Conservation (phyloP, 2,329 filamentous ascomycete species). For the Fusarium neocosmosporiellum region DNA sequence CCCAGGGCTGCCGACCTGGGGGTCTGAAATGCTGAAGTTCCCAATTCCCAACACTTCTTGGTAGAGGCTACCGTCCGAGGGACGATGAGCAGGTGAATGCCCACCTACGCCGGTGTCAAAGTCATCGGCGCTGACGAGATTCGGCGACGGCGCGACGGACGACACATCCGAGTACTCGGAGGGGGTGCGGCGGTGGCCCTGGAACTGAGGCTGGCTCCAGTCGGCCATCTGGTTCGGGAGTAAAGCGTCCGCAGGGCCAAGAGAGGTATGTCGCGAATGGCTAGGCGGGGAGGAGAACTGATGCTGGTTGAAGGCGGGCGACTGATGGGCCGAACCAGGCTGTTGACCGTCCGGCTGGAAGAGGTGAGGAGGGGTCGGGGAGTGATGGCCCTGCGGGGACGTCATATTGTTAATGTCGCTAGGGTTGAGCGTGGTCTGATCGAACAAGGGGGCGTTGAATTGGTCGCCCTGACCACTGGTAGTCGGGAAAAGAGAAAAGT, state of each 20-base stretch:
- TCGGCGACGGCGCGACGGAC: conserved; percentile 86
- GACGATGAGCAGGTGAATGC: conserved; percentile 82
- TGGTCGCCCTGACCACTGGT: conserved; percentile 64
- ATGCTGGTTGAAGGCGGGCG: conserved; percentile 67
- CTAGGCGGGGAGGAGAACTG: conserved; percentile 64
- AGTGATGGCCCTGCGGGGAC: conserved; percentile 66
- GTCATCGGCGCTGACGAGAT: conserved; percentile 79
- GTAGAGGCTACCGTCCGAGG: conserved; percentile 79
- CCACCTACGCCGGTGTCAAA: conserved; percentile 79
- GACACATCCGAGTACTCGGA: conserved; percentile 96
- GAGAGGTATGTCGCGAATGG: conserved; percentile 67
- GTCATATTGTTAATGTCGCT: conserved; percentile 65
- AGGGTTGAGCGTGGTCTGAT: conserved; percentile 56
- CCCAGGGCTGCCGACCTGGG: conserved; percentile 71
- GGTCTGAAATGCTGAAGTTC: conserved; percentile 82
- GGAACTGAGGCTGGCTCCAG: conserved; percentile 73
- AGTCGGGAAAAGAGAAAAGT: conserved; percentile 74
- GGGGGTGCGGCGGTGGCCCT: conserved; percentile 83
- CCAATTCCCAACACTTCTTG: conserved; percentile 82
- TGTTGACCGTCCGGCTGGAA: conserved; percentile 61
- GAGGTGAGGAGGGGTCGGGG: conserved; percentile 66
- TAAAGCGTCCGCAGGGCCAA: conserved; percentile 68
- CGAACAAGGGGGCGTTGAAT: conserved; percentile 72
- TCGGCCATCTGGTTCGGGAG: conserved; percentile 63
- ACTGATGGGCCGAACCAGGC: conserved; percentile 63